phyloP scores from a whole-genome alignment of 805 yeast species.

The Dipodascopsis uninucleata region DNA sequence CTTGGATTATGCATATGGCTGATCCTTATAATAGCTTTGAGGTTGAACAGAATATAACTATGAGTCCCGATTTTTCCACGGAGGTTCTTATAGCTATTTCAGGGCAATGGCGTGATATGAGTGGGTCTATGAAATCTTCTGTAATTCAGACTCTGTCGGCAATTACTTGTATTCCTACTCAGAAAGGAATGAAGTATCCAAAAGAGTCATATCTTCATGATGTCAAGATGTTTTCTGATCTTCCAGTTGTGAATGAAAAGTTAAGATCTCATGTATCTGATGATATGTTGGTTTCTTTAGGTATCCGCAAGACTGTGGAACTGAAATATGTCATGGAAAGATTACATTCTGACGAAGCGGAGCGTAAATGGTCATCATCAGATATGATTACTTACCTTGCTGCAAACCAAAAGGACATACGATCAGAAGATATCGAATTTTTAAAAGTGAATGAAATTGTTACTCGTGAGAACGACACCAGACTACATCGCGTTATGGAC shows the following conservation, averaged over 20 bases:
- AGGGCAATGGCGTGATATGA: conserved; percentile 31
- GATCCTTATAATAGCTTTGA: conserved; percentile 9
- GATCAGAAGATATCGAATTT: conserved; percentile 34
- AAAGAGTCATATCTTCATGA: conserved; percentile 35
- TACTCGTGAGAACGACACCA: conserved; percentile 25
- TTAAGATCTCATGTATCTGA: conserved; percentile 24
- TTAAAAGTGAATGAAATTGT: conserved; percentile 35
- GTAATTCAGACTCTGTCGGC: conserved; percentile 21
- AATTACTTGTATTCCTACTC: conserved; percentile 38
- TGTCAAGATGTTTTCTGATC: conserved; percentile 38
- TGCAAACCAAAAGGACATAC: conserved; percentile 31
- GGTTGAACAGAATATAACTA: conserved; percentile 23
- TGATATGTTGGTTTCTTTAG: conserved; percentile 33
- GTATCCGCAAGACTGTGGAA: conserved; percentile 40
- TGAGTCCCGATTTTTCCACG: conserved; percentile 31
- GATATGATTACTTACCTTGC: conserved; percentile 38
- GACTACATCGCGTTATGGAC: conserved; percentile 28
- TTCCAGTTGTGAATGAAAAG: conserved; percentile 35
- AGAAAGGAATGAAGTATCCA: conserved; percentile 38
- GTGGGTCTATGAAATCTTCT: conserved; percentile 3
- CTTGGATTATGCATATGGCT: conserved; percentile 30
- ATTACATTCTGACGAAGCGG: conserved; percentile 30
- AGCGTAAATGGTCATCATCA: conserved; percentile 36
- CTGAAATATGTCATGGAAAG: conserved; percentile 38
- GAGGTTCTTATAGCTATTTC: conserved; percentile 30